Evolutionary conservation across 1,284 basidiomycete genomes (phyloP), one percentile per base, ranked within the genome.

Genomic region (Ganoderma meredithae): DNA sequence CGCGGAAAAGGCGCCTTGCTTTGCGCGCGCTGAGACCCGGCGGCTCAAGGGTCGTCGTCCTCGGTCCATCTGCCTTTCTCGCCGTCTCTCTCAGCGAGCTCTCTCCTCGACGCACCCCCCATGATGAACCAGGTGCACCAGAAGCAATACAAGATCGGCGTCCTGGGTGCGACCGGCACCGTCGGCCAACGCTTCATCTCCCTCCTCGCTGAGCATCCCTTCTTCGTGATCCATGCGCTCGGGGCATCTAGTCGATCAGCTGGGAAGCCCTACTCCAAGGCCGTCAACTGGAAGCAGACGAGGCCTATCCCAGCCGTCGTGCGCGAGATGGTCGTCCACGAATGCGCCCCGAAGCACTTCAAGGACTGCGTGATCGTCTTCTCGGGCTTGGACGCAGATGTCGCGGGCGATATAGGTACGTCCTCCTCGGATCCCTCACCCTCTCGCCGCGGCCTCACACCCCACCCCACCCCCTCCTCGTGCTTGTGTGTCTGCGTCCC

Each of bases 131-230:
- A 53, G 77, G 74, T 71, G 27, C 63, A 69, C 65, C 66, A 56
- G 73, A 85, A 76, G 81, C 96, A 83, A 58, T 64, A 65, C 65
- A 93, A 94, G 73, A 96, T 99, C 72, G 97, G 95, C 72, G 86
- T 99, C 68, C 88, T 99, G 22, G 97, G 97, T 60, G 98, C 98
- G 6, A 99, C 98, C 0, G 98, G 97, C 60, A 97, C 95, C 61
- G 96, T 98, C 66, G 96, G 96, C 27, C 96, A 98, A 81, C 89
- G 95, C 68, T 99, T 99, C 82, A 95, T 99, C 80, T 87, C 92
- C 67, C 90, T 98, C 66, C 92, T 99, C 60, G 86, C 94, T 8
- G 79, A 84, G 13, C 98, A 99, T 79, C 96, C 97, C 0, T 97
- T 94, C 88, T 99, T 99, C 81, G 83, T 86, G 70, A 86, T 99